Base-by-base conservation (phyloP, 495 filamentous ascomycete species). In the Penicillium ochrochloron region DNA sequence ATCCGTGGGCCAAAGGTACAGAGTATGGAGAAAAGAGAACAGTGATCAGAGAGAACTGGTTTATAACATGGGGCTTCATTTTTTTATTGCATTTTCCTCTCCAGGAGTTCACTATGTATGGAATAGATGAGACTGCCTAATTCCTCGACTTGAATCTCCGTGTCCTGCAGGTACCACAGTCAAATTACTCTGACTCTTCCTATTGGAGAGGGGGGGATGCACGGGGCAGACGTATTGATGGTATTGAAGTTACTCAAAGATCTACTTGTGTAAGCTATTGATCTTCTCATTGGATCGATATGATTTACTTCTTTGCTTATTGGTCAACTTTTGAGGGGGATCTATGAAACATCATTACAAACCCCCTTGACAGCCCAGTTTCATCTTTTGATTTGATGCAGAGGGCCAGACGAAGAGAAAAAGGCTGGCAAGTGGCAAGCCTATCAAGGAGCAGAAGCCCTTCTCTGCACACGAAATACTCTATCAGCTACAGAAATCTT, bases 351-450 rank as follows among this genome's bases (percentile, higher is more conserved):
- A 12, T 12, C 21, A 29, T 64, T 51, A 64, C 62, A 23, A 15
- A 19, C 61, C 61, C 61, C 55, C 37, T 41, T 57, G 53, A 42
- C 55, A n/a, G 46, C 55, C 44, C 34, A 51, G 61, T 58, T 63
- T 63, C 54, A 63, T 27, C 34, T 21, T 48, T 12, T 51, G 46
- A 23, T 48, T 12, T 51, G 46, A 23, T 10, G 23, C 48, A 31
- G 48, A 52, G 25, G 14, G 7, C 8, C 19, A 5, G 44, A 25
- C 10, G 46, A 12, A 12, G 46, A 44, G 41, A 44, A 50, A 50
- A 27, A 23, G 23, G 25, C 25, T 27, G 25, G 25, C 25, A 27
- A 27, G 8, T 50, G 46, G 46, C 46, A 50, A 50, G 11, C 48
- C 48, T 52, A 52, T 31, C 23, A 27, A 52, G 48, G 48, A 52